Evolutionary conservation across 1,284 basidiomycete genomes (phyloP).

Genomic region (Puccinia triticina): DNA sequence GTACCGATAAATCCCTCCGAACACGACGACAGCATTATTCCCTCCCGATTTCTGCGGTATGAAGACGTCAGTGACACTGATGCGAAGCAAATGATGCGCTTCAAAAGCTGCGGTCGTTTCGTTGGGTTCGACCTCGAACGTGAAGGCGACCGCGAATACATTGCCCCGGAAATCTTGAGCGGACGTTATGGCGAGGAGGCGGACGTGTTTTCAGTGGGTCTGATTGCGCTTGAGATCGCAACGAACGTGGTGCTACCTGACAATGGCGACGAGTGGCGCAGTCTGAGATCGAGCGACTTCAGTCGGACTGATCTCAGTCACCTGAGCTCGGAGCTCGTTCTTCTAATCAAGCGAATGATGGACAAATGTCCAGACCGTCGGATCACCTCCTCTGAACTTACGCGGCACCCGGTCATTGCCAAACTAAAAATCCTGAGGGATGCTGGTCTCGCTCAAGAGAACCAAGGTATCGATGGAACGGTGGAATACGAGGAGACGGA

Average conservation of each 20-base stretch:
- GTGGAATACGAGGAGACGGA: too few relatives aligned
- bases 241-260: too few relatives aligned
- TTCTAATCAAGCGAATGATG: conserved; percentile 62
- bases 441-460: too few relatives aligned
- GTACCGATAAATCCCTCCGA: conserved; percentile 27
- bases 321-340: conserved; percentile 73
- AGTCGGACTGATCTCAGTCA: conserved; percentile 76
- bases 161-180: conserved; percentile 84
- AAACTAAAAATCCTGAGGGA: too few relatives aligned
- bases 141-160: conserved; percentile 95
- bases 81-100: conserved; percentile 70
- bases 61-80: conserved; percentile 32
- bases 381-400: too few relatives aligned
- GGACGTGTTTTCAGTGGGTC: too few relatives aligned
- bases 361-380: conserved; percentile 34
- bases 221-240: too few relatives aligned
- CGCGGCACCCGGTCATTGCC: too few relatives aligned
- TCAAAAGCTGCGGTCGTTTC: conserved; percentile 56
- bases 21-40: background rate
- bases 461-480: too few relatives aligned
- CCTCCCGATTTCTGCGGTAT: conserved; percentile 53
- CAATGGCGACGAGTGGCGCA: too few relatives aligned
- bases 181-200: too few relatives aligned
- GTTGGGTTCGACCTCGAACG: conserved; percentile 74
- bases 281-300: conserved; percentile 79